These are phyloP conservation scores for Carex kokanica DNA, from an alignment of 176 grass and related monocot genomes.

Conservation along the genomic window DNA sequence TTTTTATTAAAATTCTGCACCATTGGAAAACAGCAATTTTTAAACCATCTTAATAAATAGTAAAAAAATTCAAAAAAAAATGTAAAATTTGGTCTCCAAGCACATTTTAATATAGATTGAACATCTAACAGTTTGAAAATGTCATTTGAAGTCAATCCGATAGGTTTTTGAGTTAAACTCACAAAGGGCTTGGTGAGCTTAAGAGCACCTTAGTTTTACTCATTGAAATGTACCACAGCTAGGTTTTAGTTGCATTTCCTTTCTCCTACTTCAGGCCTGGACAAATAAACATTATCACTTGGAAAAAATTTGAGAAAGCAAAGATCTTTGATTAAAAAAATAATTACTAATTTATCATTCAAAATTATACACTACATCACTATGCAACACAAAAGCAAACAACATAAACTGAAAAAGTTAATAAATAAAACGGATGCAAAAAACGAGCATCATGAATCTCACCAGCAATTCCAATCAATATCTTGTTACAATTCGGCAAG, in stretches of 20 bases:
- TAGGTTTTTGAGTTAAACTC: too few species aligned
- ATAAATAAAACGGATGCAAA: not conserved
- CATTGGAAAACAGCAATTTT: too few species aligned
- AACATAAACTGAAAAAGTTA: not conserved
- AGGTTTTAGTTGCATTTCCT: not conserved
- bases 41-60: too few species aligned
- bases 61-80: too few species aligned
- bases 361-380: not conserved
- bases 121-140: too few species aligned
- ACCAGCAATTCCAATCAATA: not conserved
- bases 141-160: too few species aligned
- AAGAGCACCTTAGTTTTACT: too few species aligned
- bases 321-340: not conserved
- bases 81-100: too few species aligned
- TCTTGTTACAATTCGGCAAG: not conserved
- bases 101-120: too few species aligned
- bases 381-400: conserved; percentile 8
- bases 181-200: too few species aligned
- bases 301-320: not conserved
- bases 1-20: too few species aligned
- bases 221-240: not conserved
- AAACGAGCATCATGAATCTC: conserved; percentile 15
- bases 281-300: not conserved
- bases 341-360: not conserved
- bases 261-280: too few species aligned